Conservation (phyloP, 2,329 filamentous ascomycete genomes). For the Pezizomycotina sp. region DNA sequence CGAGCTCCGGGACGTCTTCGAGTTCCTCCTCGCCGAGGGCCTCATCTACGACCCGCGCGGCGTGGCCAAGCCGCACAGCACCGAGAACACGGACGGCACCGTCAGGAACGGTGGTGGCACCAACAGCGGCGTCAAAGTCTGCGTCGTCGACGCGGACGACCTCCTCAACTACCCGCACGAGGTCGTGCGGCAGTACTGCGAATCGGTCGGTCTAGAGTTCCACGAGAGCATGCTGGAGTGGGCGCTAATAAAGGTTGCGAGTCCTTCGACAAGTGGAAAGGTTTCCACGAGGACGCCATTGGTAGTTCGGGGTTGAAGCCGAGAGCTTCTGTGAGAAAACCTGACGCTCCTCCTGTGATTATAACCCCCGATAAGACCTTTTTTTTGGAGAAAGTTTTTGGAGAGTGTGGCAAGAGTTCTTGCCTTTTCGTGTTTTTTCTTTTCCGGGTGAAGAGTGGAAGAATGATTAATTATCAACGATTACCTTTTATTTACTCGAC, state of each 20-base stretch:
- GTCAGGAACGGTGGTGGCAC: slow-evolving; percentile 22
- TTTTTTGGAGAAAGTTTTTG: slow-evolving; percentile 2
- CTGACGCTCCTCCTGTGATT: neutral
- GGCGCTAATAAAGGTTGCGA: slow-evolving; percentile 54
- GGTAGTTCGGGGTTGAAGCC: slow-evolving; percentile 60
- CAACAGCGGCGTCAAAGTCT: slow-evolving; percentile 44
- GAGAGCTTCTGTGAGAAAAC: slow-evolving; percentile 38
- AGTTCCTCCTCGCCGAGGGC: slow-evolving; percentile 55
- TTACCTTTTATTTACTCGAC: too few relatives aligned
- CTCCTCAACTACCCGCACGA: slow-evolving; percentile 68
- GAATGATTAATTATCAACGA: too few relatives aligned
- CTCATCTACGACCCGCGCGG: slow-evolving; percentile 49
- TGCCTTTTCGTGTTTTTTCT: too few relatives aligned
- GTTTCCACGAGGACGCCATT: slow-evolving; percentile 91
- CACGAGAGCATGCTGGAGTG: slow-evolving; percentile 64
- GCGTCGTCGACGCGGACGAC: slow-evolving; percentile 85
- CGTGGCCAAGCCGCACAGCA: slow-evolving; percentile 22
- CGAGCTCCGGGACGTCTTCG: slow-evolving; percentile 73
- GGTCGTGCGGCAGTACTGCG: slow-evolving; percentile 64
- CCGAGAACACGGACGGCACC: slow-evolving; percentile 19
- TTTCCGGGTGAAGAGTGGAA: too few relatives aligned
- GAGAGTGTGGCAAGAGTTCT: neutral
- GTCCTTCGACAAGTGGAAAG: slow-evolving; percentile 90
- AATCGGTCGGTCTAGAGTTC: slow-evolving; percentile 63
- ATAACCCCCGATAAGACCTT: slow-evolving; percentile 1